phyloP scores from a whole-genome alignment of 768 basidiomycete genomes.

The Pluteus cervinus region DNA sequence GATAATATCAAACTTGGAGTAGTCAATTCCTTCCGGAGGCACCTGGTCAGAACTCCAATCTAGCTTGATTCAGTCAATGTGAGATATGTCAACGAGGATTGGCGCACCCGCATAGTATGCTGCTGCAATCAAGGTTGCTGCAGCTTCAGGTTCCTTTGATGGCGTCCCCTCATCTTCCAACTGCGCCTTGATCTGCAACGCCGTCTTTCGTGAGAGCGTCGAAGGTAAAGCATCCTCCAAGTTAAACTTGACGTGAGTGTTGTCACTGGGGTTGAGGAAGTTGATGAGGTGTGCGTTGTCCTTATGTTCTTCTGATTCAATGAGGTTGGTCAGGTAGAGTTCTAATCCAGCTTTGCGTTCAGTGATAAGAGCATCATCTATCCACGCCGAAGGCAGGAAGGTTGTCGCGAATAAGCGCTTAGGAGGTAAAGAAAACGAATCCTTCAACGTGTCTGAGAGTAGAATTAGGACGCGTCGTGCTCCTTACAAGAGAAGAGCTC shows the following conservation, averaged over 20 bases:
- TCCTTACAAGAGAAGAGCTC: too few species aligned
- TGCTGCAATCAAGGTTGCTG: slow-evolving; percentile 30
- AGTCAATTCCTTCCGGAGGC: slow-evolving; percentile 52
- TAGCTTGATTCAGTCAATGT: too few species aligned
- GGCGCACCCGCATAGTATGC: slow-evolving; percentile 41
- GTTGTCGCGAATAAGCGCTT: slow-evolving; percentile 44
- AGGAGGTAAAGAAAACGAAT: slow-evolving; percentile 38
- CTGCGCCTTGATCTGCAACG: neutral
- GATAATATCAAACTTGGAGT: slow-evolving; percentile 48
- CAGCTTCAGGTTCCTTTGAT: slow-evolving; percentile 12
- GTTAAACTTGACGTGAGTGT: slow-evolving; percentile 23
- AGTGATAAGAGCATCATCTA: slow-evolving; percentile 43
- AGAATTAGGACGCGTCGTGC: too few species aligned
- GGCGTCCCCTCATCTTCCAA: slow-evolving; percentile 15
- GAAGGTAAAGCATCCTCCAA: slow-evolving; percentile 43
- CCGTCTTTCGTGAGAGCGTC: slow-evolving; percentile 32
- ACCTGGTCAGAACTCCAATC: slow-evolving; percentile 41
- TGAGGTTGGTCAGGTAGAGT: slow-evolving; percentile 33
- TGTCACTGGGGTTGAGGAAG: slow-evolving; percentile 29
- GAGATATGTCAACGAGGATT: too few species aligned
- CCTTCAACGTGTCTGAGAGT: too few species aligned
- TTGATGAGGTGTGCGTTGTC: slow-evolving; percentile 25
- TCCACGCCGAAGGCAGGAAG: slow-evolving; percentile 47
- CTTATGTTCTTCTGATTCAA: slow-evolving; percentile 29
- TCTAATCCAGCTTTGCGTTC: slow-evolving; percentile 45